Conservation (phyloP, 2,329 filamentous ascomycete genomes). For the Didymella glomerata region DNA sequence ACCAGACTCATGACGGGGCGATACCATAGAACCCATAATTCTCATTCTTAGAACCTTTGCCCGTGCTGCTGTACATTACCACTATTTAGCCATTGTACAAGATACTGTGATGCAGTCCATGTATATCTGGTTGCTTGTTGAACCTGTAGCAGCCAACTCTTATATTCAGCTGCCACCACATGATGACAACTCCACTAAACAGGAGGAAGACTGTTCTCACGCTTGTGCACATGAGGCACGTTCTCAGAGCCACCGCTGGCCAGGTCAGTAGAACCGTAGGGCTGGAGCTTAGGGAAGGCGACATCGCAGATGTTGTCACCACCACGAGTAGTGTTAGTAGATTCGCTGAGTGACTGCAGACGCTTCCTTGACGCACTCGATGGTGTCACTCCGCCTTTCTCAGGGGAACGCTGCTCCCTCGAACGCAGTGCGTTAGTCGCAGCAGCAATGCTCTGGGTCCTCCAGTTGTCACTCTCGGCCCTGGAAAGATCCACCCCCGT, state of each 20-base stretch:
- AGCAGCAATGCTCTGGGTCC: conserved; percentile 47
- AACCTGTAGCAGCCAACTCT: too few species aligned
- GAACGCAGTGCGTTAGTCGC: conserved; percentile 41
- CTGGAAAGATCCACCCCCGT: conserved; percentile 45
- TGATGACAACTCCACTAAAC: neutral
- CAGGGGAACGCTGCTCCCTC: conserved; percentile 45
- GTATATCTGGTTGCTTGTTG: neutral
- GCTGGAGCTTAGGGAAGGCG: neutral
- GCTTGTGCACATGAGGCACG: conserved; percentile 14
- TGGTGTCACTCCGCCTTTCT: conserved; percentile 10
- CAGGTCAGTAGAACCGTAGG: conserved; percentile 1
- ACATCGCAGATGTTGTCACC: neutral
- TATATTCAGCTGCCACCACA: neutral
- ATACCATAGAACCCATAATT: conserved; percentile 24
- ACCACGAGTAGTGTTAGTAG: conserved; percentile 18
- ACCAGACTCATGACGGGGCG: conserved; percentile 12
- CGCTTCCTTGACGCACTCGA: conserved; percentile 22
- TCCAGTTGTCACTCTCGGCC: conserved; percentile 40
- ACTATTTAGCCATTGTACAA: neutral
- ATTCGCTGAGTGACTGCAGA: conserved; percentile 28
- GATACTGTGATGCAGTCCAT: neutral
- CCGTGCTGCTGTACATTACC: neutral
- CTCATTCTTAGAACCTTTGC: conserved; percentile 1
- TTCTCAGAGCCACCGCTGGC: conserved; percentile 3
- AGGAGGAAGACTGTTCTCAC: conserved; percentile 20